Evolutionary conservation across 2,329 filamentous ascomycete species (phyloP), one percentile per base, ranked within the genome.

Genomic region (Ophiostoma novo-ulmi): DNA sequence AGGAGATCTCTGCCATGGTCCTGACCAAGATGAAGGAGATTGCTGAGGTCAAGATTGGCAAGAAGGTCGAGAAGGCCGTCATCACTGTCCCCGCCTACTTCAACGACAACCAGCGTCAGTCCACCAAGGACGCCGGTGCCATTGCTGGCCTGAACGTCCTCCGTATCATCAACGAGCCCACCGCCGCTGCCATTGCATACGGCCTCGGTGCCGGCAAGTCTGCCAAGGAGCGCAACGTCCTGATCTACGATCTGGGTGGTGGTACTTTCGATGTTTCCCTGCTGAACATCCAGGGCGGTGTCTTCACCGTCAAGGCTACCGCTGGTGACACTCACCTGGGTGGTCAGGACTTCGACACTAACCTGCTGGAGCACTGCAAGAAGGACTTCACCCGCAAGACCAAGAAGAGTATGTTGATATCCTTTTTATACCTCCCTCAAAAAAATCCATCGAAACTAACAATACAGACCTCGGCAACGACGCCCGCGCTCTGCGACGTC

Each of bases 11-110:
- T 74, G 92, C 95, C 81, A 99, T 99, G 95, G 92, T 99, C 76
- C 89, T 99, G 77, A 90, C 88, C 85, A 99, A 99, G 94, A 97
- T 98, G 94, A 97, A 97, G 88, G 95, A 99, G 85, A 93, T 97
- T 81, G 95, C 95, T 79, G 95, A 99, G 88, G 88, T 87, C 83
- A 98, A 99, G 89, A 89, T 99, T 78, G 95, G 93, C 83, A 97
- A 96, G 91, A 97, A 95, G 87, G 94, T 98, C 79, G 90, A 95
- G 85, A 98, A 98, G 89, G 95, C 95, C 75, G 95, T 99, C 81
- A 94, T 99, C 83, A 99, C 95, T 74, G 95, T 98, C 72, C 95
- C 95, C 72, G 95, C 95, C 80, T 99, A 99, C 89, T 99, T 99
- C 92, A 98, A 98, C 88, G 95, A 99, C 89, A 97, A 97, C 88